Conservation (phyloP, 176 grass and related monocot genomes). For the Dendrocalamus sinicus region DNA sequence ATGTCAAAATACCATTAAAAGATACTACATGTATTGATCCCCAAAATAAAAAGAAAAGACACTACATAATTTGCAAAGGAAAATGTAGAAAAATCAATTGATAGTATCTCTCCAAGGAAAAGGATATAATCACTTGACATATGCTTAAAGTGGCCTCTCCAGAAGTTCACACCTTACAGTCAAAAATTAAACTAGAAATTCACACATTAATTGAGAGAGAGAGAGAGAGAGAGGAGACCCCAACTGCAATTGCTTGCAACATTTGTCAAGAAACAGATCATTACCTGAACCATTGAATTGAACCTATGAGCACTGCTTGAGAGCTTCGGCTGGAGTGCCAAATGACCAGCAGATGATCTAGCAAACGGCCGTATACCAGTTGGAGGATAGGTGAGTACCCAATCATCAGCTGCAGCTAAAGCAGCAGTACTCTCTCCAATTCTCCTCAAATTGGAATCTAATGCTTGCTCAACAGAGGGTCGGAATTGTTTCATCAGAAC, state of each 20-base stretch:
- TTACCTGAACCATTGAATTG: constrained; percentile 97
- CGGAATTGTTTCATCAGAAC: constrained; percentile 83
- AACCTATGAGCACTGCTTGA: constrained; percentile 90
- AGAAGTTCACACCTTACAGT: neutral
- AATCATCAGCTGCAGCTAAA: constrained; percentile 90
- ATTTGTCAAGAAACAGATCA: constrained; percentile 24
- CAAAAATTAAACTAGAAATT: neutral
- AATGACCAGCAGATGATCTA: constrained; percentile 63
- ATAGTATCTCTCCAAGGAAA: neutral
- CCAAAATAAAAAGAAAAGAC: constrained; percentile 11
- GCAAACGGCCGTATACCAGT: constrained; percentile 54
- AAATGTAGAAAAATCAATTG: neutral
- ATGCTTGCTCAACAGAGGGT: constrained; percentile 82
- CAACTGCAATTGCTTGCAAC: constrained; percentile 31
- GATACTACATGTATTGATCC: constrained; percentile 5
- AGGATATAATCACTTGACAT: neutral
- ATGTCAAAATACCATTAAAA: constrained; percentile 33
- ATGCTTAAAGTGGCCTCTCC: neutral
- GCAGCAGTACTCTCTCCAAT: constrained; percentile 90
- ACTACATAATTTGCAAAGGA: neutral
- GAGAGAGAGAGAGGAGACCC: neutral
- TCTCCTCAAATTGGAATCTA: constrained; percentile 87
- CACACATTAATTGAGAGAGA: neutral
- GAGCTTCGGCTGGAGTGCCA: constrained; percentile 74
- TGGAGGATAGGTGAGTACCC: constrained; percentile 77